Evolutionary conservation across 2,329 filamentous ascomycete genomes (phyloP).

Genomic region (Trichoderma oligosporum): DNA sequence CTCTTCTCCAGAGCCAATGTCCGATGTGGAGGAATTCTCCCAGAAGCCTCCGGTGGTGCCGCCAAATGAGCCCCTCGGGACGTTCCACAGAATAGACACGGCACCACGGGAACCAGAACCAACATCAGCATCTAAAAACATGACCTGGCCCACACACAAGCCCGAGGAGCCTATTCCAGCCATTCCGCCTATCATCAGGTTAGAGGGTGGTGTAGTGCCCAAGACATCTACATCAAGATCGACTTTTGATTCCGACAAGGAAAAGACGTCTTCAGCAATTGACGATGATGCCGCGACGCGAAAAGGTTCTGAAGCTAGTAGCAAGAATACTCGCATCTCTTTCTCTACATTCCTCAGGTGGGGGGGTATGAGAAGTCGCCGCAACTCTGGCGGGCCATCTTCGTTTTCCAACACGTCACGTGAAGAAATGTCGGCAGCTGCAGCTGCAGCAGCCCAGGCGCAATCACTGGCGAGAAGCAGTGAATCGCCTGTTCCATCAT

Average conservation of each 20-base stretch:
- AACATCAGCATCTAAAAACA: not conserved
- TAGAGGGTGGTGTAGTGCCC: slow-evolving; percentile 42
- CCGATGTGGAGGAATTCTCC: slow-evolving; percentile 22
- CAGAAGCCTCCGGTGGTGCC: slow-evolving; percentile 7
- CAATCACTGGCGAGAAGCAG: slow-evolving; percentile 29
- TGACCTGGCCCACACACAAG: not conserved
- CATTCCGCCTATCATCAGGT: slow-evolving; percentile 26
- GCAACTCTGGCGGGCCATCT: slow-evolving; percentile 55
- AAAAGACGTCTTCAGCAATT: slow-evolving; percentile 34
- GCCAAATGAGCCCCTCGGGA: slow-evolving; percentile 26
- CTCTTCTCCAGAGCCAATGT: slow-evolving; percentile 26
- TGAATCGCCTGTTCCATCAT: slow-evolving; percentile 3
- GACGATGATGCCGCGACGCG: slow-evolving; percentile 50
- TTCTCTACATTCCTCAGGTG: slow-evolving; percentile 76
- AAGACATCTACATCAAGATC: slow-evolving; percentile 50
- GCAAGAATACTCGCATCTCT: slow-evolving; percentile 43
- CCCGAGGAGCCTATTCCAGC: slow-evolving; percentile 25
- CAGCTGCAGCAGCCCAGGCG: slow-evolving; percentile 32
- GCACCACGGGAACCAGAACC: slow-evolving; percentile 19
- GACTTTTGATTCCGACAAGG: slow-evolving; percentile 41
- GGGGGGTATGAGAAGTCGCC: slow-evolving; percentile 57
- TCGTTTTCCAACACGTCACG: slow-evolving; percentile 92
- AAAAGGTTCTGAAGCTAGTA: slow-evolving; percentile 54
- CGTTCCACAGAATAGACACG: slow-evolving; percentile 33
- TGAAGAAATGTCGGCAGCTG: slow-evolving; percentile 65